These are phyloP conservation scores for Gypsophila paniculata DNA, from an alignment of 179 eudicot species.

Conservation along the genomic window DNA sequence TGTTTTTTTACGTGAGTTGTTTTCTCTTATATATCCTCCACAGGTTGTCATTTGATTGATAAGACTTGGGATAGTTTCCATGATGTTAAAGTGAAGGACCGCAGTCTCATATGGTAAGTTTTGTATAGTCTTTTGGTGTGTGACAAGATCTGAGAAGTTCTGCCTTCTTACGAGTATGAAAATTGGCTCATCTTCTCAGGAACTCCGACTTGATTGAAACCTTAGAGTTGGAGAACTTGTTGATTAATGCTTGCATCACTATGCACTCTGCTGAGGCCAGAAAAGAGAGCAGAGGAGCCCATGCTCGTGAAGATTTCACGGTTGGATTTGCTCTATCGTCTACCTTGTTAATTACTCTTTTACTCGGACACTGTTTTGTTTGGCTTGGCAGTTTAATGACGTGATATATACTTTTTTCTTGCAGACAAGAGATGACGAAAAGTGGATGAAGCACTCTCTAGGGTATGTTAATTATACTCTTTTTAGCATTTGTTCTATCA, in stretches of 20 bases:
- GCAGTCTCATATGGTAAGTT: constrained; percentile 81
- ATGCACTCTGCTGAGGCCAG: constrained; percentile 99
- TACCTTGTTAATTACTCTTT: background rate
- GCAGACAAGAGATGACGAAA: constrained; percentile 82
- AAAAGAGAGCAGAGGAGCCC: constrained; percentile 99
- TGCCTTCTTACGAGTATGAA: background rate
- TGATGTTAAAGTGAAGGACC: constrained; percentile 82
- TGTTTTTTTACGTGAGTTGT: background rate
- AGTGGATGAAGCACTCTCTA: constrained; percentile 82
- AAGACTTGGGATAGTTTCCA: constrained; percentile 93
- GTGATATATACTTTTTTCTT: constrained; percentile 20
- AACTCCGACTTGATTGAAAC: constrained; percentile 95
- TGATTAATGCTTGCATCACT: constrained; percentile 90
- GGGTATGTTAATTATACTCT: constrained; percentile 39
- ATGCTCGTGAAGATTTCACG: constrained; percentile 97
- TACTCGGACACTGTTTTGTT: background rate
- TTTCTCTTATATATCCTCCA: constrained; percentile 8
- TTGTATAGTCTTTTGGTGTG: constrained; percentile 7
- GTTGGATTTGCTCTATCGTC: constrained; percentile 40
- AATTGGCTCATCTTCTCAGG: constrained; percentile 36
- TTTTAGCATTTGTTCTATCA: no score
- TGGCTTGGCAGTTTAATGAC: constrained; percentile 11
- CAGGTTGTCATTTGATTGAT: constrained; percentile 61
- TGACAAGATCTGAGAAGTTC: background rate
- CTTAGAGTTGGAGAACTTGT: constrained; percentile 86